Evolutionary conservation across 352 stramenopile species (phyloP).

Genomic region (Globisporangium irregulare): DNA sequence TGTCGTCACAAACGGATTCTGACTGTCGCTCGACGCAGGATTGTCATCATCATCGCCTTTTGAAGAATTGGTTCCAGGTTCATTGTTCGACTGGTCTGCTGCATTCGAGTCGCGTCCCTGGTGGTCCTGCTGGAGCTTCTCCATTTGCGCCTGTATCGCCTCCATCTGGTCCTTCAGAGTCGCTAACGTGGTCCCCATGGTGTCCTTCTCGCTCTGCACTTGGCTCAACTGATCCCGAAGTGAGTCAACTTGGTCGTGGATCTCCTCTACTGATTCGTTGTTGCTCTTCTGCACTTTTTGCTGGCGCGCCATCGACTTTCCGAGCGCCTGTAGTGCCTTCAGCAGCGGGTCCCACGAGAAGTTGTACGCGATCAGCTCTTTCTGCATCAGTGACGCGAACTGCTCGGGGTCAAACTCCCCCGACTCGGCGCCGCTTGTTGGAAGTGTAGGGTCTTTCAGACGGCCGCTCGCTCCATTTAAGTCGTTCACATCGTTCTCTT

Average conservation of each 20-base stretch:
- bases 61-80: not conserved
- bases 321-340: slow-evolving; percentile 59
- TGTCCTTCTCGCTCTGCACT: slow-evolving; percentile 55
- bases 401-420: slow-evolving; percentile 37
- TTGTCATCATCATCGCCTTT: not conserved
- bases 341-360: slow-evolving; percentile 72
- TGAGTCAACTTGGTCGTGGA: slow-evolving; percentile 43
- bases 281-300: slow-evolving; percentile 43
- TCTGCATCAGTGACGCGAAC: slow-evolving; percentile 61
- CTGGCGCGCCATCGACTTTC: slow-evolving; percentile 48
- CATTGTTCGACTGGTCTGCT: not conserved
- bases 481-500: slow-evolving; percentile 19
- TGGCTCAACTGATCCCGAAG: slow-evolving; percentile 40
- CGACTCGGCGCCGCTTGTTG: slow-evolving; percentile 14
- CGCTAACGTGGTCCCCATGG: slow-evolving; percentile 40
- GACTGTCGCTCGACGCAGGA: slow-evolving; percentile 8
- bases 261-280: slow-evolving; percentile 46
- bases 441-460: slow-evolving; percentile 5
- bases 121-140: slow-evolving; percentile 29
- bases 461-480: not conserved
- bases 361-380: slow-evolving; percentile 67
- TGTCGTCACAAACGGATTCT: slow-evolving; percentile 33
- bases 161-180: slow-evolving; percentile 49
- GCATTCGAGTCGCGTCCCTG: slow-evolving; percentile 20
- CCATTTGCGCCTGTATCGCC: slow-evolving; percentile 43